Evolutionary conservation across 495 filamentous ascomycete genomes (phyloP).

Genomic region (Lentithecium fluviatile): DNA sequence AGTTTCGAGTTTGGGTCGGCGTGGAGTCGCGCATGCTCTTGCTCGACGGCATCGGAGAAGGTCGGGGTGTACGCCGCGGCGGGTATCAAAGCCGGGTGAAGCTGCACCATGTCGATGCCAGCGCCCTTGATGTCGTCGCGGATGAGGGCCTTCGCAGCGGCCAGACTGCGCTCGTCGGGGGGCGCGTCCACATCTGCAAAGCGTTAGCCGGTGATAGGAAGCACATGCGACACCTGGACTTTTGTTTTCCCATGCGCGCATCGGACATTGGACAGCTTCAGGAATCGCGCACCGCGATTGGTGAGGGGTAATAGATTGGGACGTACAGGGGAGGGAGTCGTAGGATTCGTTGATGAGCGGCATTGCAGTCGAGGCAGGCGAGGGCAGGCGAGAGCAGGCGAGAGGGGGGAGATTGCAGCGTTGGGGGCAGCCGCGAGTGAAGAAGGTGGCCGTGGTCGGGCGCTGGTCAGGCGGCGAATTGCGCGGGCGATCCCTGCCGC

Average conservation of each 20-base stretch:
- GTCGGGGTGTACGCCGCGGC: conserved; percentile 38
- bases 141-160: conserved; percentile 57
- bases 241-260: conserved; percentile 13
- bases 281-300: conserved; percentile 1
- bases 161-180: conserved; percentile 73
- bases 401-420: conserved; percentile 19
- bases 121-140: conserved; percentile 55
- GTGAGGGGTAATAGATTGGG: conserved; percentile 13
- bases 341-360: conserved; percentile 69
- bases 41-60: conserved; percentile 62
- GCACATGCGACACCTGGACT: neutral
- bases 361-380: conserved; percentile 47
- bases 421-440: conserved; percentile 16
- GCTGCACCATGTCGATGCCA: conserved; percentile 45
- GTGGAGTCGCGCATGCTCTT: conserved; percentile 62
- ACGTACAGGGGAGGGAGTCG: conserved; percentile 81
- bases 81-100: conserved; percentile 47
- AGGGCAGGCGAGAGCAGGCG: too few relatives aligned
- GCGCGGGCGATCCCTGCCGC: neutral
- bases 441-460: conserved; percentile 18
- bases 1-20: conserved; percentile 46
- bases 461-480: conserved; percentile 1
- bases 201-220: conserved; percentile 1
- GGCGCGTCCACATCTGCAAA: conserved; percentile 35
- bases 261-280: conserved; percentile 27